A percentile compares a stretch with the other conserved stretches of the same genome.
These are phyloP conservation scores for Solanum phureja DNA, from an alignment of 257 asterid genomes.

Conservation along the genomic window DNA sequence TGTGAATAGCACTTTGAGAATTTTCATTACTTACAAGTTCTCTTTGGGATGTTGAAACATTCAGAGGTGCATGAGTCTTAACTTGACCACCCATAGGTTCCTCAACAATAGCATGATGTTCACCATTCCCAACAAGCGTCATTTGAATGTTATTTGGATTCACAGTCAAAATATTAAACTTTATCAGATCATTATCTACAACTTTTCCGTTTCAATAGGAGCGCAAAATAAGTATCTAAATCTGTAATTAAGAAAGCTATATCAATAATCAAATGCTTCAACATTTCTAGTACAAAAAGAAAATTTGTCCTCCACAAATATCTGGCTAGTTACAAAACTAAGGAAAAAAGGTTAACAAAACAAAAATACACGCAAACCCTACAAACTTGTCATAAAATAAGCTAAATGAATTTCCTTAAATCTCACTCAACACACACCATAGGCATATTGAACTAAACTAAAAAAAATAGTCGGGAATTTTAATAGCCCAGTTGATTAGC, in stretches of 20 bases:
- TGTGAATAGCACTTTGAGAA: constrained; percentile 26
- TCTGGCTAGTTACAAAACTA: neutral
- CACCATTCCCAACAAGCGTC: constrained; percentile 35
- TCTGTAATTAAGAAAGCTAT: neutral
- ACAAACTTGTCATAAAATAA: neutral
- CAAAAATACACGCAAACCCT: neutral
- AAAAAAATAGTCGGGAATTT: neutral
- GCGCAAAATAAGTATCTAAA: neutral
- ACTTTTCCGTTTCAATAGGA: neutral
- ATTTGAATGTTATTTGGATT: constrained; percentile 31
- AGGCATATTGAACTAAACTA: neutral
- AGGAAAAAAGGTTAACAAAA: neutral
- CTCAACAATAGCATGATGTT: constrained; percentile 23
- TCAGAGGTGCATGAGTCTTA: constrained; percentile 5
- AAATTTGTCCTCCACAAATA: neutral
- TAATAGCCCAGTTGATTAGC: neutral
- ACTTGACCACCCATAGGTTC: constrained; percentile 11
- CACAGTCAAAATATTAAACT: neutral
- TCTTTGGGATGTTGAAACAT: constrained; percentile 49
- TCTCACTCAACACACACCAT: neutral
- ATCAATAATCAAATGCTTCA: neutral
- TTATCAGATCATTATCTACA: neutral
- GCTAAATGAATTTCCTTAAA: neutral
- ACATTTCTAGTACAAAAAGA: neutral
- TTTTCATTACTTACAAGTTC: constrained; percentile 34